A percentile compares a stretch with the other conserved stretches of the same genome.
Evolutionary conservation across 1,284 basidiomycete species (phyloP).

Genomic region (Anthracocystis panici-leucophaei): DNA sequence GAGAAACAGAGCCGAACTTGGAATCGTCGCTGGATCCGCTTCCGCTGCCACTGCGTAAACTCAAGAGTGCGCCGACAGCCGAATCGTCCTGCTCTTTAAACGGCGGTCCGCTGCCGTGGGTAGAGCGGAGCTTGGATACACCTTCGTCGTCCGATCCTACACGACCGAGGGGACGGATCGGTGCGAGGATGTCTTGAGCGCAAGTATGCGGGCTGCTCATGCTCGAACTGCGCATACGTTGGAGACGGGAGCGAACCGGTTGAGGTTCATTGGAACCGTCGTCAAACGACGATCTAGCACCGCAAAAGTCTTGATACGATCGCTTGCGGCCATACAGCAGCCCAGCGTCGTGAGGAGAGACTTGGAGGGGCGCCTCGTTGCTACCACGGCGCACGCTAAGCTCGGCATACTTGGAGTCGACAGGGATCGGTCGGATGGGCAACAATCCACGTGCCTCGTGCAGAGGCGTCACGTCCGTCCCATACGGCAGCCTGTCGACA

Average conservation of each 20-base stretch:
- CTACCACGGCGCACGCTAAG: slow-evolving; percentile 24
- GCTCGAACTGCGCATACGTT: slow-evolving; percentile 50
- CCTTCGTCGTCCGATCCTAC: slow-evolving; percentile 44
- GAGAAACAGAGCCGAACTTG: not conserved
- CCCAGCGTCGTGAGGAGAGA: slow-evolving; percentile 9
- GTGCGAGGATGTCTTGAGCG: slow-evolving; percentile 25
- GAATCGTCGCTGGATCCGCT: slow-evolving; percentile 40
- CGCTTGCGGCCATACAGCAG: slow-evolving; percentile 39
- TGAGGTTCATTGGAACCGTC: slow-evolving; percentile 12
- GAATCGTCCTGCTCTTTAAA: slow-evolving; percentile 44
- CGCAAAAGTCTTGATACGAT: slow-evolving; percentile 36
- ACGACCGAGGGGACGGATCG: slow-evolving; percentile 30
- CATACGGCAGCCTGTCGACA: slow-evolving; percentile 21
- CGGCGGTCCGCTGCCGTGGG: slow-evolving; percentile 14
- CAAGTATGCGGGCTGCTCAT: slow-evolving; percentile 22
- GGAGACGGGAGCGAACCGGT: slow-evolving; percentile 25
- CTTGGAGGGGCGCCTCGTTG: slow-evolving; percentile 1
- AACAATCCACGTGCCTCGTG: slow-evolving; percentile 46
- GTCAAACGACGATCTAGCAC: slow-evolving; percentile 7
- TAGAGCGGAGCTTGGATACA: slow-evolving; percentile 40
- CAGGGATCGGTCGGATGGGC: slow-evolving; percentile 49
- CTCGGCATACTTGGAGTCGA: slow-evolving; percentile 37
- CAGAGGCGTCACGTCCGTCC: slow-evolving; percentile 40
- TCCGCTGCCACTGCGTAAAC: slow-evolving; percentile 44
- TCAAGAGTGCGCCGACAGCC: slow-evolving; percentile 49